Evolutionary conservation across 768 basidiomycete species (phyloP), one percentile per base, ranked within the genome.

Genomic region (Leccinum subgranulosum): DNA sequence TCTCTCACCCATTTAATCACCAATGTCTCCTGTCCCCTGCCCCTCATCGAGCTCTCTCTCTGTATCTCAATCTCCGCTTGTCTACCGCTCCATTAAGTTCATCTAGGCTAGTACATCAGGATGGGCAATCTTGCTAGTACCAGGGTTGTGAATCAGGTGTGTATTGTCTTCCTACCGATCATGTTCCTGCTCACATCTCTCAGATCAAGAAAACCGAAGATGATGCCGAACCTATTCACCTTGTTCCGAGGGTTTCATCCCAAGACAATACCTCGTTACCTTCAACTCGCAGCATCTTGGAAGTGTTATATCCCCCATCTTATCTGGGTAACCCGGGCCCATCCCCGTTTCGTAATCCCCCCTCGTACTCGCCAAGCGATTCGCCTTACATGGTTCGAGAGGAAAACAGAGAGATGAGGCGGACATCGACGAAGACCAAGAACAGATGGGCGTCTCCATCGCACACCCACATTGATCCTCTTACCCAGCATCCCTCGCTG

Each of bases 261-360:
- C 58, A n/a, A 10, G 28, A 25, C n/a, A 5, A 43, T 45, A 43
- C 29, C 27, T 23, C 6, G 7, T 25, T 69, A 43, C 69, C 71
- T 50, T 56, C 71, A 1, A 59, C 59, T 19, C 55, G 57, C 23
- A 65, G 58, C 36, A 45, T 72, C 33, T 53, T 69, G 31, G 60
- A 71, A n/a, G 59, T 71, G 6, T 43, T 74, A 11, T 74, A 74
- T 48, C 59, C 70, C 6, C 59, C 64, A 0, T 64, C 66, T 17
- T 65, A 60, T 57, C 36, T 56, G 49, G 60, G 49, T 51, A 46
- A 17, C 11, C n/a, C n/a, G n/a, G n/a, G n/a, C n/a, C 49, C 50
- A 31, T 19, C 45, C 45, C 41, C 56, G 21, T 46, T 51, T 49
- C 57, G 59, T 48, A 47, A 56, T 19, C 72, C 68, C 2, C 70